These are phyloP conservation scores for Pseudogymnoascus sp. DNA, from an alignment of 2,329 filamentous ascomycete species.

Conservation along the genomic window DNA sequence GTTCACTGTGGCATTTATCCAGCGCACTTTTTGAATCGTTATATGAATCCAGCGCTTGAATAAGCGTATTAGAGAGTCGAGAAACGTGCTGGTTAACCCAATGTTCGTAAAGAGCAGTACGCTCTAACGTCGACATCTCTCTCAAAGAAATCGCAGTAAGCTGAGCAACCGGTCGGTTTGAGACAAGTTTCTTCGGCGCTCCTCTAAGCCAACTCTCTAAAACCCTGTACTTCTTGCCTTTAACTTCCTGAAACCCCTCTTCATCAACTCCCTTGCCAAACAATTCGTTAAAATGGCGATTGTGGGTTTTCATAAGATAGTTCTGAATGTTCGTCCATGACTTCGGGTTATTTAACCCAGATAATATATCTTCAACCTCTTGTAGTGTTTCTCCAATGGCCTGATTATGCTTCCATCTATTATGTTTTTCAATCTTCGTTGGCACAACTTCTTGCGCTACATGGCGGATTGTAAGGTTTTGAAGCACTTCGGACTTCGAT, in stretches of 20 bases:
- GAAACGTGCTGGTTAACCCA: slow-evolving; percentile 16
- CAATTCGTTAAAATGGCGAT: slow-evolving; percentile 16
- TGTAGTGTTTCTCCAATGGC: slow-evolving; percentile 15
- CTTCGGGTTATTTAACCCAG: slow-evolving; percentile 18
- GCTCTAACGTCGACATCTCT: slow-evolving; percentile 18
- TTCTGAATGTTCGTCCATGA: slow-evolving; percentile 19
- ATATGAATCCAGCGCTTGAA: slow-evolving; percentile 17
- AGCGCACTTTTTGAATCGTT: slow-evolving; percentile 16
- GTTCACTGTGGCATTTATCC: slow-evolving; percentile 19
- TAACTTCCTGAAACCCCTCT: slow-evolving; percentile 19
- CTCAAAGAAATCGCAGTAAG: slow-evolving; percentile 16
- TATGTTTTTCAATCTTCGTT: slow-evolving; percentile 20
- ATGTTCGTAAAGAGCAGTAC: slow-evolving; percentile 15
- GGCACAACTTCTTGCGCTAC: slow-evolving; percentile 13
- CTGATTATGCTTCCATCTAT: slow-evolving; percentile 19
- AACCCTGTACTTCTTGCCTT: slow-evolving; percentile 18
- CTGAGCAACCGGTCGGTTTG: slow-evolving; percentile 17
- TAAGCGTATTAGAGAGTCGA: slow-evolving; percentile 18
- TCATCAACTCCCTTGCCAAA: slow-evolving; percentile 18
- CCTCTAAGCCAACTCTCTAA: slow-evolving; percentile 20
- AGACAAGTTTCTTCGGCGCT: slow-evolving; percentile 18
- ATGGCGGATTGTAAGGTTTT: slow-evolving; percentile 18
- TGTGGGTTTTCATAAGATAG: slow-evolving; percentile 17
- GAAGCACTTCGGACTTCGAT: slow-evolving; percentile 22
- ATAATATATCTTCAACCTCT: slow-evolving; percentile 18